Evolutionary conservation across 1,284 basidiomycete genomes (phyloP).

Genomic region (Inonotus obliquus): DNA sequence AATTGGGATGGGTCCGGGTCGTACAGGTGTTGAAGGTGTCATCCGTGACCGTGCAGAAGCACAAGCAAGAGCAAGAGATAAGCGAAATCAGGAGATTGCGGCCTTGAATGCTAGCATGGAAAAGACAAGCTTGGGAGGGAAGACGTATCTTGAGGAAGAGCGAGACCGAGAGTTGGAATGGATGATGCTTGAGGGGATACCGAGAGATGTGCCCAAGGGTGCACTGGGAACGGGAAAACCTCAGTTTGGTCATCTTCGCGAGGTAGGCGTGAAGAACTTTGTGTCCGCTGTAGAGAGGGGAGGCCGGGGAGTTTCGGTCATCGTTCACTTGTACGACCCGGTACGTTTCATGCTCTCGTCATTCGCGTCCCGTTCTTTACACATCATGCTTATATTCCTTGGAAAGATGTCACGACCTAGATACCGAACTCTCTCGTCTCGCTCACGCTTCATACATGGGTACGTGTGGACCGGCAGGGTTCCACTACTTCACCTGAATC

Average conservation of each 20-base stretch:
- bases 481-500: too few relatives aligned
- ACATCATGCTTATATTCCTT: slow-evolving; percentile 36
- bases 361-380: neutral
- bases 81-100: slow-evolving; percentile 44
- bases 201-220: slow-evolving; percentile 34
- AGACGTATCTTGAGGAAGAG: slow-evolving; percentile 70
- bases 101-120: slow-evolving; percentile 54
- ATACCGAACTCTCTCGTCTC: slow-evolving; percentile 62
- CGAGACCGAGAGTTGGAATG: slow-evolving; percentile 44
- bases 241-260: slow-evolving; percentile 74
- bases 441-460: too few relatives aligned
- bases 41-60: slow-evolving; percentile 74
- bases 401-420: slow-evolving; percentile 67
- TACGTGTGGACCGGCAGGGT: too few relatives aligned
- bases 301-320: slow-evolving; percentile 72
- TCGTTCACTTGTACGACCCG: too few relatives aligned
- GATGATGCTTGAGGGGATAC: slow-evolving; percentile 32
- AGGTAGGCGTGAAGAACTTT: slow-evolving; percentile 73
- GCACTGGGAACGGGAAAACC: slow-evolving; percentile 39
- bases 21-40: slow-evolving; percentile 82
- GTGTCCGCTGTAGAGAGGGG: slow-evolving; percentile 74
- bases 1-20: slow-evolving; percentile 81
- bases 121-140: slow-evolving; percentile 46
- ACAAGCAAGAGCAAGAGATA: slow-evolving; percentile 44
- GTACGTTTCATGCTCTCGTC: slow-evolving; percentile 48